phyloP scores from a whole-genome alignment of 2,329 filamentous ascomycete genomes.

The Aspergillus quadrilineatus region DNA sequence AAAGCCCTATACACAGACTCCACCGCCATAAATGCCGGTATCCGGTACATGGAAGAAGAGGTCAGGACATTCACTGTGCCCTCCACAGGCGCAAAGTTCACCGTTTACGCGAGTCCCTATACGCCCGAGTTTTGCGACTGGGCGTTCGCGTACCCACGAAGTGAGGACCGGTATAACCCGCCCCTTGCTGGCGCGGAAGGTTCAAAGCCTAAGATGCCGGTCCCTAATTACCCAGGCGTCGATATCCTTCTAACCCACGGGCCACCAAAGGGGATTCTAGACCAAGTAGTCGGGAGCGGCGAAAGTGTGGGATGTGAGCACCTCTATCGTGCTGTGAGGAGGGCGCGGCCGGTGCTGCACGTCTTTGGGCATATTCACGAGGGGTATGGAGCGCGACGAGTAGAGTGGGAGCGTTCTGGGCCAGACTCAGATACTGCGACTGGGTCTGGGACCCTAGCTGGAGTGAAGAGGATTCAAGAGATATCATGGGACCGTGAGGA shows the following conservation, averaged over 20 bases:
- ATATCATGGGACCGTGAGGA: conserved; percentile 25
- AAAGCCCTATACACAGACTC: conserved; percentile 50
- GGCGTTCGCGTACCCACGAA: conserved; percentile 55
- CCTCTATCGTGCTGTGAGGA: conserved; percentile 51
- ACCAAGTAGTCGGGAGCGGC: conserved; percentile 35
- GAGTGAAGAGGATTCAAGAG: not conserved
- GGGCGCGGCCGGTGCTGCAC: conserved; percentile 55
- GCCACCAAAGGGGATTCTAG: conserved; percentile 54
- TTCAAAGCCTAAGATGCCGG: conserved; percentile 31
- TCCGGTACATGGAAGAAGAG: conserved; percentile 59
- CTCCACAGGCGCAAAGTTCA: conserved; percentile 49
- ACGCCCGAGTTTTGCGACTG: conserved; percentile 57
- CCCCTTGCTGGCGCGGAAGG: conserved; percentile 14
- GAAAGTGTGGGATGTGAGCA: conserved; percentile 55
- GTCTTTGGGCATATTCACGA: conserved; percentile 65
- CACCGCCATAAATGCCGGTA: conserved; percentile 46
- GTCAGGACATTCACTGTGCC: conserved; percentile 39
- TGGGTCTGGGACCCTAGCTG: conserved; percentile 14
- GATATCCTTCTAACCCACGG: conserved; percentile 64
- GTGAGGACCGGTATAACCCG: conserved; percentile 55
- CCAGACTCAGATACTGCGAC: conserved; percentile 11
- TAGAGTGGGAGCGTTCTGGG: conserved; percentile 19
- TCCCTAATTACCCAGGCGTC: conserved; percentile 47
- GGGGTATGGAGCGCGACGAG: conserved; percentile 49
- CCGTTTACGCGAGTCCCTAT: conserved; percentile 53